Evolutionary conservation across 2,329 filamentous ascomycete species (phyloP).

Genomic region (Neophaeococcomyces mojaviensis): DNA sequence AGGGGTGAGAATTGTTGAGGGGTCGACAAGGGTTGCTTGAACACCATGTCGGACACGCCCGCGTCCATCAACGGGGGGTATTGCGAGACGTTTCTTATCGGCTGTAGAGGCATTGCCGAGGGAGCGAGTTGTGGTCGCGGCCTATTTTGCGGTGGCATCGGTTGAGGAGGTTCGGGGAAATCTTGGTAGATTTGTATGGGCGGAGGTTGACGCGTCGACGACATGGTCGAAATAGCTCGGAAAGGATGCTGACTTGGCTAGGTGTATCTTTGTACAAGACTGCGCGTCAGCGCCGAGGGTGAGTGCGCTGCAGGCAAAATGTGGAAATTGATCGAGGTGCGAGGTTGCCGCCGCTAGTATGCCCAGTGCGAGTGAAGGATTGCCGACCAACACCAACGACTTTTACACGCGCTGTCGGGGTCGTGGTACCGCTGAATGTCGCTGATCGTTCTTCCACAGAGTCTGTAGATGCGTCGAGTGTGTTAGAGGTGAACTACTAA

Average conservation of each 20-base stretch:
- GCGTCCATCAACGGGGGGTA: neutral
- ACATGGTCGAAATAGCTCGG: conserved; percentile 19
- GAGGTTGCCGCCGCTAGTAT: conserved; percentile 10
- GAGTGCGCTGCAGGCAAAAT: conserved; percentile 24
- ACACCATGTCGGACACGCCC: conserved; percentile 53
- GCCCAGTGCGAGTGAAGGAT: conserved; percentile 4
- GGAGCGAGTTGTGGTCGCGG: conserved; percentile 41
- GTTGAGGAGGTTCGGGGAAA: conserved; percentile 37
- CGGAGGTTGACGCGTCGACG: conserved; percentile 31
- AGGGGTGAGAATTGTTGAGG: conserved; percentile 38
- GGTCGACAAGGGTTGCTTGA: conserved; percentile 31
- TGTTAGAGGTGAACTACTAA: neutral
- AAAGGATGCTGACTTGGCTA: conserved; percentile 5
- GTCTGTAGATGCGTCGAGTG: too few relatives aligned
- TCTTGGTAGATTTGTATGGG: conserved; percentile 55
- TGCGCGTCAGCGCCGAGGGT: conserved; percentile 9
- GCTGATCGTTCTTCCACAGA: too few relatives aligned
- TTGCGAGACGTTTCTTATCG: conserved; percentile 18
- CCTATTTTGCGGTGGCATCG: conserved; percentile 18
- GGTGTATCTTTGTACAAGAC: neutral
- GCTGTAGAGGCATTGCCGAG: conserved; percentile 44
- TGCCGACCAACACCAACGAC: conserved; percentile 2
- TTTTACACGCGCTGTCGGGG: neutral
- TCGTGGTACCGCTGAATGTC: neutral
- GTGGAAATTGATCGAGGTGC: conserved; percentile 9